phyloP scores from a whole-genome alignment of 768 basidiomycete species.

The Mycena epipterygia region DNA sequence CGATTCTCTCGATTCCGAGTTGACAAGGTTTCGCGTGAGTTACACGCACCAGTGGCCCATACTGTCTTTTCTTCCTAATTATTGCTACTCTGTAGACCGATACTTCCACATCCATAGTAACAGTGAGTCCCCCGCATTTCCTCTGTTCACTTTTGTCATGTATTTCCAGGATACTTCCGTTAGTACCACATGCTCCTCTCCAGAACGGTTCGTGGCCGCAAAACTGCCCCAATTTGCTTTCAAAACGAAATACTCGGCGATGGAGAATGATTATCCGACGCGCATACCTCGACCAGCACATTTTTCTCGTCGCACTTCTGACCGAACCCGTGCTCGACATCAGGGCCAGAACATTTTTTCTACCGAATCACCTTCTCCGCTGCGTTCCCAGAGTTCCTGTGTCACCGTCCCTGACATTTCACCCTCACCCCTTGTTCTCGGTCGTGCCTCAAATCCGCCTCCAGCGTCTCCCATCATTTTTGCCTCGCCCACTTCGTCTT shows the following conservation, averaged over 20 bases:
- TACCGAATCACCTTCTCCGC: slow-evolving; percentile 33
- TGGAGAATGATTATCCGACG: slow-evolving; percentile 24
- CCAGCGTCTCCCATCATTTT: slow-evolving; percentile 42
- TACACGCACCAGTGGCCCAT: neutral
- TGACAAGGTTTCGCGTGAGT: slow-evolving; percentile 39
- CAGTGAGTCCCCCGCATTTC: slow-evolving; percentile 31
- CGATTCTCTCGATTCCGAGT: slow-evolving; percentile 38
- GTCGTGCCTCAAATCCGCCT: slow-evolving; percentile 10
- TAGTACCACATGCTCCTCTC: slow-evolving; percentile 36
- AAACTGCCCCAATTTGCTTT: slow-evolving; percentile 27
- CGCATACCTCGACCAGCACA: slow-evolving; percentile 37
- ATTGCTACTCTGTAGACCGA: slow-evolving; percentile 31
- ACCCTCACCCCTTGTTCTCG: slow-evolving; percentile 12
- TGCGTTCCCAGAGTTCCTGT: slow-evolving; percentile 7
- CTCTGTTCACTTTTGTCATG: neutral
- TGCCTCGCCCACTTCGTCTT: slow-evolving; percentile 45
- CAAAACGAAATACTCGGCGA: slow-evolving; percentile 24
- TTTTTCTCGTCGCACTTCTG: slow-evolving; percentile 3
- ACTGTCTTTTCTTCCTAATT: slow-evolving; percentile 1
- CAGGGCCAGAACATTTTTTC: slow-evolving; percentile 9
- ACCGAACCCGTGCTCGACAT: slow-evolving; percentile 11
- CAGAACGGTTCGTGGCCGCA: slow-evolving; percentile 26
- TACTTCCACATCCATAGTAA: slow-evolving; percentile 32
- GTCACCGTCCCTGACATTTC: slow-evolving; percentile 9
- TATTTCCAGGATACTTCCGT: slow-evolving; percentile 35